phyloP scores from a whole-genome alignment of 2,329 filamentous ascomycete genomes.

The Rutstroemia sp. region DNA sequence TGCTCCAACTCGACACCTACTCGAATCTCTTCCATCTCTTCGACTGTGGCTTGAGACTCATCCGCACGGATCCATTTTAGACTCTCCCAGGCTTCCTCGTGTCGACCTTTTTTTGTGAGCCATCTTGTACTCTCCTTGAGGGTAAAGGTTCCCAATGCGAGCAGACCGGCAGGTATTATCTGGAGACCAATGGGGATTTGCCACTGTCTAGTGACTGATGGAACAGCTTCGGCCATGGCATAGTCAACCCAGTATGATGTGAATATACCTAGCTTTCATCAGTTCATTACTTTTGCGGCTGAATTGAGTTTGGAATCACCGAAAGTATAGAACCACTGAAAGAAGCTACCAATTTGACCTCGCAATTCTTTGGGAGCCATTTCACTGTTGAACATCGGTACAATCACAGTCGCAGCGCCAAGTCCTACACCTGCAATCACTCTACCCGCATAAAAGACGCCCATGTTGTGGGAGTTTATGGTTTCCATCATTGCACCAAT shows the following conservation, averaged over 20 bases:
- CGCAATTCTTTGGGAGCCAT: conserved; percentile 31
- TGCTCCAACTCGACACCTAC: conserved; percentile 41
- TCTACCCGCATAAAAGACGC: conserved; percentile 36
- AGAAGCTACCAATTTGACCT: conserved; percentile 19
- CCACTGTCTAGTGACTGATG: conserved; percentile 37
- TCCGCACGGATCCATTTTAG: conserved; percentile 46
- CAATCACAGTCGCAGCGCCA: conserved; percentile 37
- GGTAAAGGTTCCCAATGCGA: conserved; percentile 42
- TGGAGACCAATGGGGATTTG: conserved; percentile 38
- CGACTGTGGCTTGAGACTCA: conserved; percentile 30
- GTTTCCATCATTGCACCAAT: conserved; percentile 36
- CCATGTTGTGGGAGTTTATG: conserved; percentile 34
- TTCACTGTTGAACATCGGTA: conserved; percentile 37
- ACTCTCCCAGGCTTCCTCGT: conserved; percentile 39
- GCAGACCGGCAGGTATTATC: conserved; percentile 39
- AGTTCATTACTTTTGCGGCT: not conserved
- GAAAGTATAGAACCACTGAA: conserved; percentile 32
- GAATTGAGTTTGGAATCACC: conserved; percentile 24
- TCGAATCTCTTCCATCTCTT: conserved; percentile 37
- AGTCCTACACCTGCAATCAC: conserved; percentile 41
- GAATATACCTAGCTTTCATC: not conserved
- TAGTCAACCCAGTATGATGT: conserved; percentile 39
- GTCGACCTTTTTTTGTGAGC: conserved; percentile 39
- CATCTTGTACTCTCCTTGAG: conserved; percentile 43
- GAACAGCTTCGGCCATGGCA: conserved; percentile 35